Evolutionary conservation across 78 protist species (phyloP).

Genomic region (Blattamonas nauphoetae): DNA sequence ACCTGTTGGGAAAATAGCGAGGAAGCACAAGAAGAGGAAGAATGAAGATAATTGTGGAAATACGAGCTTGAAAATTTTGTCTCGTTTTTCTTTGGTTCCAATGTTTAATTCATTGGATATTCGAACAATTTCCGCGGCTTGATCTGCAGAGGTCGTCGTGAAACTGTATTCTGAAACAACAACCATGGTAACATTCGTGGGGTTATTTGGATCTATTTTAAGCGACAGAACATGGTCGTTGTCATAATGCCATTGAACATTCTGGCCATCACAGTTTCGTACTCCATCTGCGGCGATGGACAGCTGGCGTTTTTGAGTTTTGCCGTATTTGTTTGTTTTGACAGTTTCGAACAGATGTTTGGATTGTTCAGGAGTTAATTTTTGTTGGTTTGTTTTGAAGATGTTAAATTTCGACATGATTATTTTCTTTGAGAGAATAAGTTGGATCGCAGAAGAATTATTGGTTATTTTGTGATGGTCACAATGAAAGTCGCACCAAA

Average conservation of each 20-base stretch:
- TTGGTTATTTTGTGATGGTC: too few species aligned
- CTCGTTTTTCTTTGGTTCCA: not conserved
- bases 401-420: too few species aligned
- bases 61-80: not conserved
- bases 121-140: not conserved
- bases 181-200: too few species aligned
- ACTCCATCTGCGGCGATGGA: conserved; percentile 3
- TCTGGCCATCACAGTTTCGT: not conserved
- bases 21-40: too few species aligned
- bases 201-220: not conserved
- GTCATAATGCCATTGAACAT: not conserved
- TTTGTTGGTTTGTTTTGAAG: too few species aligned
- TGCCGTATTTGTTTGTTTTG: not conserved
- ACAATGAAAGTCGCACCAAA: too few species aligned
- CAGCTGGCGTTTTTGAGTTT: not conserved
- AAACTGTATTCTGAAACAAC: too few species aligned
- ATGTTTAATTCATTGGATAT: not conserved
- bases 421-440: too few species aligned
- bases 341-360: not conserved
- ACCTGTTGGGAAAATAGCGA: too few species aligned
- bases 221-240: not conserved
- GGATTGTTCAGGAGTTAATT: too few species aligned
- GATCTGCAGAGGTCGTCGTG: not conserved
- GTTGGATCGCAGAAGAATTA: too few species aligned
- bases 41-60: too few species aligned